These are phyloP conservation scores for Chloranthus sessilifolius DNA, from an alignment of 164 flowering plant genomes.

Conservation along the genomic window DNA sequence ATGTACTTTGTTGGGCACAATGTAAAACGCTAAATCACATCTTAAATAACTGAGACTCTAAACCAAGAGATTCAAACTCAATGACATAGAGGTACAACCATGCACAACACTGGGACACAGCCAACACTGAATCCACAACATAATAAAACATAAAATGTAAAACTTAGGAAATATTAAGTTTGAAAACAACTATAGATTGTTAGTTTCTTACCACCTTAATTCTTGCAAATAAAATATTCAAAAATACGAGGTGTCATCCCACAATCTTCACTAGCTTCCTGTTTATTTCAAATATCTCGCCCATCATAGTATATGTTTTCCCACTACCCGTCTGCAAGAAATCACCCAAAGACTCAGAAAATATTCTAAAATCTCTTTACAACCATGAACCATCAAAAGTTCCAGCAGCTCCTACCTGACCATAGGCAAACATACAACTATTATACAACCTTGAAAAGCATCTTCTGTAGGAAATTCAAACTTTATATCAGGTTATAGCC, in stretches of 20 bases:
- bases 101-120: too few relatives aligned
- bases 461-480: conserved; percentile 41
- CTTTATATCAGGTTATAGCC: neutral
- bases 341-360: conserved; percentile 8
- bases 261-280: conserved; percentile 51
- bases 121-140: too few relatives aligned
- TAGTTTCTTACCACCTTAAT: conserved; percentile 41
- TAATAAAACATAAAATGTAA: too few relatives aligned
- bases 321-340: conserved; percentile 93
- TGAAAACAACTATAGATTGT: neutral
- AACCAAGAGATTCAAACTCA: too few relatives aligned
- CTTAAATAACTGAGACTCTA: too few relatives aligned
- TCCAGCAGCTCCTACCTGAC: conserved; percentile 52
- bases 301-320: conserved; percentile 96
- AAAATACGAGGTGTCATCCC: conserved; percentile 89
- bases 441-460: conserved; percentile 80
- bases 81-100: too few relatives aligned
- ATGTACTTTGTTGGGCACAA: too few relatives aligned
- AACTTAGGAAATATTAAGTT: too few relatives aligned
- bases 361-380: neutral
- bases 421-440: conserved; percentile 95
- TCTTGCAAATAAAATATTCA: conserved; percentile 64
- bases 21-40: too few relatives aligned
- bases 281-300: conserved; percentile 55
- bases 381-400: conserved; percentile 4